Base-by-base conservation (phyloP, 768 basidiomycete species). In the Fomitopsis pulvina region DNA sequence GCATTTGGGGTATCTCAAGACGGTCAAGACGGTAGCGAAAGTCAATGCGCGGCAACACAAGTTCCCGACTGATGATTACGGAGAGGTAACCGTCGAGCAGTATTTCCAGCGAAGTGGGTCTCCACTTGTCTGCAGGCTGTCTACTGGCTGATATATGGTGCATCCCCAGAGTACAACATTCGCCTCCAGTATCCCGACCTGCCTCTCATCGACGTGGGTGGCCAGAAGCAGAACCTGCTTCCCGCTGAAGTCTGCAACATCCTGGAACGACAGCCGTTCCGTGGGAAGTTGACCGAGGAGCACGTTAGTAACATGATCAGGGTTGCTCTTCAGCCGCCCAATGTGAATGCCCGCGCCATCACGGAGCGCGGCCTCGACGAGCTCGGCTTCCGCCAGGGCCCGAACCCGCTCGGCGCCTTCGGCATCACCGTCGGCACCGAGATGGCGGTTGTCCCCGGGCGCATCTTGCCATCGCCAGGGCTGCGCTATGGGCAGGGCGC, bases 1-100 rank as follows among this genome's bases (percentile, higher is more conserved):
- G 2, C 87, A 91, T 65, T 71, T 92, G 12, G 79, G 80, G n/a
- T 84, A 88, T 58, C 79, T 71, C 60, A 91, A 88, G 67, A 80
- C 82, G 0, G 74, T 92, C 51, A 85, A 83, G 62, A 64, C 64
- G 2, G 61, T 86, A 12, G 69, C 71, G 11, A 68, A 70, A 21
- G 41, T 66, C 18, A 73, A 29, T 9, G 70, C 79, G 14, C 66
- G 41, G 30, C 60, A 72, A 26, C 65, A 74, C 52, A 61, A 48
- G 11, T 79, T 79, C 53, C 57, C 63, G 8, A 66, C 71, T 4
- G 63, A 69, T 2, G 75, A 74, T 25, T 60, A 66, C 43, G 65
- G 62, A 1, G 62, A 49, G 18, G 69, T 79, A 25, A 69, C 67
- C 0, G 79, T 80, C 1, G 71, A 73, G 49, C 53, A 72, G 24